Conservation (phyloP, 495 filamentous ascomycete species). For the Extremus antarcticus region DNA sequence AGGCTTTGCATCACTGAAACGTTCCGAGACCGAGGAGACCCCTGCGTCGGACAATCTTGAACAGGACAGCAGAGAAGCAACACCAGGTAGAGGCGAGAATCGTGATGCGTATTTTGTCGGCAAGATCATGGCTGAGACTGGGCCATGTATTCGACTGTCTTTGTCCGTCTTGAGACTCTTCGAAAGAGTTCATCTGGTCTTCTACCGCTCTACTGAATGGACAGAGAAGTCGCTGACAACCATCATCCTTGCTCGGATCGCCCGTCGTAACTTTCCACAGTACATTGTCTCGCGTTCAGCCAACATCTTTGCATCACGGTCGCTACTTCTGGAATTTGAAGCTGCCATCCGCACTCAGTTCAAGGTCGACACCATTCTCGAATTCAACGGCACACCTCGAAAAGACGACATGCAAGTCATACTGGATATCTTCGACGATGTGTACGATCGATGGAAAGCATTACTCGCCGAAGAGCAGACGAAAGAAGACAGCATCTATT, state of each 20-base stretch:
- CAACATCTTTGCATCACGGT: constrained; percentile 74
- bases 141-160: constrained; percentile 73
- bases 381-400: constrained; percentile 65
- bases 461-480: constrained; percentile 66
- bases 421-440: constrained; percentile 57
- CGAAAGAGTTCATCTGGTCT: constrained; percentile 87
- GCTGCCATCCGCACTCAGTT: constrained; percentile 73
- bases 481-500: constrained; percentile 71
- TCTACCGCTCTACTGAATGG: constrained; percentile 94
- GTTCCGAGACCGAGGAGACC: constrained; percentile 40
- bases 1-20: constrained; percentile 45
- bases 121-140: constrained; percentile 73
- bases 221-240: constrained; percentile 93
- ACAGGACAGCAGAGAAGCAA: constrained; percentile 14
- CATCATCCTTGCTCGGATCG: constrained; percentile 84
- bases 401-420: constrained; percentile 56
- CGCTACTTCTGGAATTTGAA: constrained; percentile 77
- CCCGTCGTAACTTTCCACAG: constrained; percentile 73
- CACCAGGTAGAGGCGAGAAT: constrained; percentile 15
- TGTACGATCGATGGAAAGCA: constrained; percentile 69
- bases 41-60: constrained; percentile 10
- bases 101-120: constrained; percentile 51
- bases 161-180: constrained; percentile 68
- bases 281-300: constrained; percentile 85
- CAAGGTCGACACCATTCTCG: constrained; percentile 70